Evolutionary conservation across 257 asterid genomes (phyloP).

Genomic region (Petrea volubilis): DNA sequence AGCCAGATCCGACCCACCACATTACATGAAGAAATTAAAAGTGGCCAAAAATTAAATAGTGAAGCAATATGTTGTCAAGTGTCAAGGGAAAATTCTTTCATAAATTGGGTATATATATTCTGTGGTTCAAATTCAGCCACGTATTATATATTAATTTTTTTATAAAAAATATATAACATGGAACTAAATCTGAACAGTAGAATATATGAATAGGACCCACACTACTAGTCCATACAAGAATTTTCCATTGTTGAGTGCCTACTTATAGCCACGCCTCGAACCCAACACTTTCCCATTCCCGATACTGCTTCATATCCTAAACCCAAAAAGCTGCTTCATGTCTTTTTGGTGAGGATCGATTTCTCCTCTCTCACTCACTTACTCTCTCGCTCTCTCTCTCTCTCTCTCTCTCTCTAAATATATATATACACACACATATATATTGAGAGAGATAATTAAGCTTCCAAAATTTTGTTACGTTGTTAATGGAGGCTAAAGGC

Average conservation of each 20-base stretch:
- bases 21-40: no score
- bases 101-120: no score
- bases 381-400: neutral
- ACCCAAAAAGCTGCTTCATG: conserved; percentile 13
- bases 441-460: neutral
- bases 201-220: no score
- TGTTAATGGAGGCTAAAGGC: conserved; percentile 57
- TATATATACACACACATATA: neutral
- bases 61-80: no score
- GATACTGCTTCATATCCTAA: conserved; percentile 15
- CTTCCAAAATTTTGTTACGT: neutral
- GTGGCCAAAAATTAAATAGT: no score
- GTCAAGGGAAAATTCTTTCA: no score
- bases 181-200: no score
- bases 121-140: no score
- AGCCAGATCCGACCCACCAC: no score
- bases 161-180: no score
- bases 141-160: no score
- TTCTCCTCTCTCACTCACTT: neutral
- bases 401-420: neutral
- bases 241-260: conserved; percentile 13
- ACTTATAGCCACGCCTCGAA: conserved; percentile 25
- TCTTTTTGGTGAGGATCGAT: neutral
- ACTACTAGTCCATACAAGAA: no score
- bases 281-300: conserved; percentile 24